A percentile compares a stretch with the other conserved stretches of the same genome.
phyloP scores from a whole-genome alignment of 1,139 yeast species.

The Pichia sp. region DNA sequence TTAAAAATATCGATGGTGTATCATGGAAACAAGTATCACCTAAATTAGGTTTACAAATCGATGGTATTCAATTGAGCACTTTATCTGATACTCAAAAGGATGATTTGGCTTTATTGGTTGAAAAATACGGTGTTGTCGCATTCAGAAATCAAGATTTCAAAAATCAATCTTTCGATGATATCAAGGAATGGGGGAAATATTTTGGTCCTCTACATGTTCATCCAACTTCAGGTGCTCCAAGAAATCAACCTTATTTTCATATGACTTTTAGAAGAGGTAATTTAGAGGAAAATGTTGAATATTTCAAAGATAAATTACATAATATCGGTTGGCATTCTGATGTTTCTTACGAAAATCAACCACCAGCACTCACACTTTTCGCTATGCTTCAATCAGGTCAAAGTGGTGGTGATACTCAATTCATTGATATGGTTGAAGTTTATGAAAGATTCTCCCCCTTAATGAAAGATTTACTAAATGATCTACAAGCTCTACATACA shows the following conservation, averaged over 20 bases:
- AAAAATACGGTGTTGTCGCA: conserved; percentile 44
- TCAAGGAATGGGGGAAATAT: conserved; percentile 48
- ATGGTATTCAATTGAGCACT: conserved; percentile 49
- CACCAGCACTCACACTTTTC: conserved; percentile 61
- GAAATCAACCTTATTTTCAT: conserved; percentile 50
- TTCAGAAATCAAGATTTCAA: conserved; percentile 59
- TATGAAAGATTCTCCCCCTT: conserved; percentile 60
- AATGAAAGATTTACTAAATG: conserved; percentile 46
- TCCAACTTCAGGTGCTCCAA: conserved; percentile 64
- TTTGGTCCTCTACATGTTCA: conserved; percentile 68
- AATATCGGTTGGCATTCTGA: conserved; percentile 56
- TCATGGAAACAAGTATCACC: conserved; percentile 31
- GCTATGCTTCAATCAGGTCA: conserved; percentile 45
- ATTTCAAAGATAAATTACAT: conserved; percentile 32
- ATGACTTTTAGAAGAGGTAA: conserved; percentile 49
- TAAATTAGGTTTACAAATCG: conserved; percentile 54
- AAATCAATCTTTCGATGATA: conserved; percentile 45
- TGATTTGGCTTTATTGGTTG: conserved; percentile 44
- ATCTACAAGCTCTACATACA: conserved; percentile 57
- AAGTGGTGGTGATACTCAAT: conserved; percentile 71
- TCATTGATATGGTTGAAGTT: conserved; percentile 55
- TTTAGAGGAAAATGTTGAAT: conserved; percentile 29
- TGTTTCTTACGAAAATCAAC: conserved; percentile 60
- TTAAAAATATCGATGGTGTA: conserved; percentile 38
- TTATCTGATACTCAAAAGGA: conserved; percentile 46